Conservation (phyloP, 2,329 filamentous ascomycete species). For the Fusarium sp. region DNA sequence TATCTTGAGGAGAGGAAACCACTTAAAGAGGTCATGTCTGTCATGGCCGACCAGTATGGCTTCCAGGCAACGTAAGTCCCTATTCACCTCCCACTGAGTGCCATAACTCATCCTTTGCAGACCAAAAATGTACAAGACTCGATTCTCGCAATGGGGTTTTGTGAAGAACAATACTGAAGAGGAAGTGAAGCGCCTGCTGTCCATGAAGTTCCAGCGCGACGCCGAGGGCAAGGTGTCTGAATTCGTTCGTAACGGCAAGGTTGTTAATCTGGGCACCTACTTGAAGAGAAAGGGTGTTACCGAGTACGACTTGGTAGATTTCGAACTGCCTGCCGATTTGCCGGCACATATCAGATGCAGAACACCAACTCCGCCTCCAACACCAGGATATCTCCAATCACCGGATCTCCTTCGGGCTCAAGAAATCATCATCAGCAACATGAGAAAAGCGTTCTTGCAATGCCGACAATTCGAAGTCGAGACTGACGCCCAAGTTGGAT, state of each 20-base stretch:
- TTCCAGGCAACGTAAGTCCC: slow-evolving; percentile 59
- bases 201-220: slow-evolving; percentile 61
- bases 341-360: slow-evolving; percentile 55
- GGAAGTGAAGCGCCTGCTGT: slow-evolving; percentile 59
- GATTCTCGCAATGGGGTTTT: slow-evolving; percentile 63
- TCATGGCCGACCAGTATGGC: slow-evolving; percentile 58
- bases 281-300: slow-evolving; percentile 62
- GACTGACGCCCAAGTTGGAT: slow-evolving; percentile 48
- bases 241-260: slow-evolving; percentile 61
- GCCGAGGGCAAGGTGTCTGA: slow-evolving; percentile 62
- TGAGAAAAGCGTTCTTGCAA: slow-evolving; percentile 55
- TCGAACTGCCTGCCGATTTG: slow-evolving; percentile 53
- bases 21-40: slow-evolving; percentile 61
- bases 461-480: slow-evolving; percentile 54
- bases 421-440: slow-evolving; percentile 54
- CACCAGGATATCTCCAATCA: slow-evolving; percentile 52
- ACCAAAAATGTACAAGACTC: slow-evolving; percentile 64
- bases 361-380: slow-evolving; percentile 55
- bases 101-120: slow-evolving; percentile 42
- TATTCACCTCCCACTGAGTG: not conserved
- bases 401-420: slow-evolving; percentile 55
- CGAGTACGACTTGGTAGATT: slow-evolving; percentile 60
- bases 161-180: slow-evolving; percentile 64
- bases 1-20: slow-evolving; percentile 60
- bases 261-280: slow-evolving; percentile 61